Evolutionary conservation across 768 basidiomycete genomes (phyloP).

Genomic region (Auriscalpium vulgare): DNA sequence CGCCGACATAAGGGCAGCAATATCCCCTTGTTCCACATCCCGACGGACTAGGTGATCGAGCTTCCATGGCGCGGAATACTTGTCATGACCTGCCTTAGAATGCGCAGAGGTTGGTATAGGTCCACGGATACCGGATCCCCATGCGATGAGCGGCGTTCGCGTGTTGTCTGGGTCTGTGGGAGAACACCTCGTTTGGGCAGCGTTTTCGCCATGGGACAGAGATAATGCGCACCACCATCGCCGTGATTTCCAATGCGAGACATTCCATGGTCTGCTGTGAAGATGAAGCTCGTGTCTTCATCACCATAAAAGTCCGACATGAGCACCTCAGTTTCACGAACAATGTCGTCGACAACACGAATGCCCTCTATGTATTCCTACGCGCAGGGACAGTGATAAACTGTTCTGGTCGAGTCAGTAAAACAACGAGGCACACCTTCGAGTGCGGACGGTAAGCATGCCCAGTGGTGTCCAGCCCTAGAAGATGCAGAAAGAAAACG

Average conservation of each 20-base stretch:
- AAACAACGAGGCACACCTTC: slow-evolving; percentile 31
- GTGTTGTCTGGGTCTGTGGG: slow-evolving; percentile 76
- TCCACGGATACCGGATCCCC: slow-evolving; percentile 72
- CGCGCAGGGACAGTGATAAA: neutral
- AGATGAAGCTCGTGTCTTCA: slow-evolving; percentile 64
- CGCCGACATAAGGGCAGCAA: slow-evolving; percentile 70
- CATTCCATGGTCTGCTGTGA: slow-evolving; percentile 91
- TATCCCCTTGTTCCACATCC: slow-evolving; percentile 80
- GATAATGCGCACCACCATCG: slow-evolving; percentile 55
- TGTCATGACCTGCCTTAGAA: slow-evolving; percentile 52
- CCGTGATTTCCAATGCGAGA: slow-evolving; percentile 83
- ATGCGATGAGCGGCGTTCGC: slow-evolving; percentile 73
- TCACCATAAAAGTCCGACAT: slow-evolving; percentile 59
- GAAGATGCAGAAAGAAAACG: slow-evolving; percentile 76
- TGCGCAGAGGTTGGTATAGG: slow-evolving; percentile 44
- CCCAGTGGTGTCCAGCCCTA: slow-evolving; percentile 81
- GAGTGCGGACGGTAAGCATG: slow-evolving; percentile 84
- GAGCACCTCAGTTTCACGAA: slow-evolving; percentile 54
- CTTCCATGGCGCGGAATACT: slow-evolving; percentile 59
- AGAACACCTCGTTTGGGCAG: too few relatives aligned
- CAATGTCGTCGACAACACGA: slow-evolving; percentile 67
- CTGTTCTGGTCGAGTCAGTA: neutral
- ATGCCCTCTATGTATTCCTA: slow-evolving; percentile 88
- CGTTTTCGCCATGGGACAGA: too few relatives aligned
- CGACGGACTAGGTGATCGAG: slow-evolving; percentile 50